Percentiles rank a stretch among this genome's conserved stretches.
Conservation (phyloP, 805 yeast species). For the Suhomyces vadensis region DNA sequence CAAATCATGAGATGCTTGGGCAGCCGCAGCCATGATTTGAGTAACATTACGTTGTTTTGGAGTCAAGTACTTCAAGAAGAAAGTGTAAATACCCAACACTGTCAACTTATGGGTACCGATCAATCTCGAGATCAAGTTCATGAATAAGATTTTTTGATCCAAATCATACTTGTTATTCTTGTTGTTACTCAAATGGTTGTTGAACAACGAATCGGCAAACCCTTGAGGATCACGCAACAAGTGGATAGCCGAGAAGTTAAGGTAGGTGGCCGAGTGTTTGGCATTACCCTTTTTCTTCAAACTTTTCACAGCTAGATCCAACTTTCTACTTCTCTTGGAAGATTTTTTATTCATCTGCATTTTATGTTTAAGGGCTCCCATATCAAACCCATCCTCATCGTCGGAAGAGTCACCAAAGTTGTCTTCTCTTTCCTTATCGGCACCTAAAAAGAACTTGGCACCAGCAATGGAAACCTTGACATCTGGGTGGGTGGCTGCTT, state of each 20-base stretch:
- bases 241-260: constrained; percentile 94
- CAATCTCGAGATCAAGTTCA: constrained; percentile 84
- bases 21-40: constrained; percentile 93
- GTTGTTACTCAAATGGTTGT: constrained; percentile 68
- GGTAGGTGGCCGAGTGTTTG: constrained; percentile 60
- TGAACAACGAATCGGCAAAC: constrained; percentile 83
- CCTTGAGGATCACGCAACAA: constrained; percentile 96
- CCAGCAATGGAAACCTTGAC: constrained; percentile 87
- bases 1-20: constrained; percentile 94
- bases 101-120: constrained; percentile 94
- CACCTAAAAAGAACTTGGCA: constrained; percentile 87
- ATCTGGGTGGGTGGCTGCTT: constrained; percentile 88
- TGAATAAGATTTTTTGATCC: constrained; percentile 85
- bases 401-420: constrained; percentile 69
- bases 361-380: constrained; percentile 73
- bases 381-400: constrained; percentile 73
- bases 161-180: constrained; percentile 69
- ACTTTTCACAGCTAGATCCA: constrained; percentile 70
- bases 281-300: constrained; percentile 62
- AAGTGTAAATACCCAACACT: constrained; percentile 86
- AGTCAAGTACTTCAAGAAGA: constrained; percentile 82
- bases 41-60: constrained; percentile 96
- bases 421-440: constrained; percentile 91
- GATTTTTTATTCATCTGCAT: constrained; percentile 82
- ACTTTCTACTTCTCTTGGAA: constrained; percentile 74